Evolutionary conservation across 495 filamentous ascomycete species (phyloP).

Genomic region (Xylaria acuta): DNA sequence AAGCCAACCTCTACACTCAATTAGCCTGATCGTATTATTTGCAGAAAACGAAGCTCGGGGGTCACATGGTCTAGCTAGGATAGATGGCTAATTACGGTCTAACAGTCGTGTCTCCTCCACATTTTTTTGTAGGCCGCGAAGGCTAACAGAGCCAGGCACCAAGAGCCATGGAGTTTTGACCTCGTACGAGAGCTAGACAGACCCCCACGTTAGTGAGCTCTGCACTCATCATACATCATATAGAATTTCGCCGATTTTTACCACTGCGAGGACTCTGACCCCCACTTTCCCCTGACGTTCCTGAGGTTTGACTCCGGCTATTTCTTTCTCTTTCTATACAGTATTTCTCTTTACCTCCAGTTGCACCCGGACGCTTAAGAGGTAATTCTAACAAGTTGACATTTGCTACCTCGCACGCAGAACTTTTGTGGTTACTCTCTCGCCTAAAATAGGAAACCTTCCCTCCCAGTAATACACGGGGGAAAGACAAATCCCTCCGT

Average conservation of each 20-base stretch:
- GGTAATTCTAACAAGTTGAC: background rate
- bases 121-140: slow-evolving; percentile 13
- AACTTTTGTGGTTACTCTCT: background rate
- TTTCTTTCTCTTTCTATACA: slow-evolving; percentile 3
- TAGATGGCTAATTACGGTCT: background rate
- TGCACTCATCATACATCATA: background rate
- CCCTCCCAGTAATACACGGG: slow-evolving; percentile 1
- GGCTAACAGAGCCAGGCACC: background rate
- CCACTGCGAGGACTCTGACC: background rate
- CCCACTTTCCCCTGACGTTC: slow-evolving; percentile 11
- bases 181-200: slow-evolving; percentile 15
- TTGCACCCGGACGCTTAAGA: background rate
- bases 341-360: slow-evolving; percentile 2
- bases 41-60: slow-evolving; percentile 2
- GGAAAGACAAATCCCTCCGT: background rate
- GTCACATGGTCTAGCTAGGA: slow-evolving; percentile 12
- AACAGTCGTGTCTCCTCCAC: slow-evolving; percentile 18
- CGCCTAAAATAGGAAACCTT: slow-evolving; percentile 7
- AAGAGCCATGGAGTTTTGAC: slow-evolving; percentile 9
- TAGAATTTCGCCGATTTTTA: slow-evolving; percentile 20
- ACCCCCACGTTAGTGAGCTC: slow-evolving; percentile 21
- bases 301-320: background rate
- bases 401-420: background rate
- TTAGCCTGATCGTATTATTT: slow-evolving; percentile 16
- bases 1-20: background rate